Conservation (phyloP, 2,329 filamentous ascomycete species). For the Xylaria sp. region DNA sequence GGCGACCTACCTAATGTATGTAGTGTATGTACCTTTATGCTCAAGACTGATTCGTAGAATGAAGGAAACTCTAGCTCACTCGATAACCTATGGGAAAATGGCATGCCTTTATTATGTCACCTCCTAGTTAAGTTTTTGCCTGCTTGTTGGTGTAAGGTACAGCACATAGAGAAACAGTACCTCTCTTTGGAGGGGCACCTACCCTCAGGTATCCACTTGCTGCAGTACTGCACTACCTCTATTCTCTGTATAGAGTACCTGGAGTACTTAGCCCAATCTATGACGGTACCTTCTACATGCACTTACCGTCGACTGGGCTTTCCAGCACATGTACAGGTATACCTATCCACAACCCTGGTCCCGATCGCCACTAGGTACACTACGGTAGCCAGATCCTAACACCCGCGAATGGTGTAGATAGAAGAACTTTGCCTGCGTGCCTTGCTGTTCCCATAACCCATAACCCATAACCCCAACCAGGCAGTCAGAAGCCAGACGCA, state of each 20-base stretch:
- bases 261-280: conserved; percentile 1
- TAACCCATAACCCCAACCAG: conserved; percentile 13
- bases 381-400: conserved; percentile 30
- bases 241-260: conserved; percentile 10
- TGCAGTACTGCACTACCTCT: background rate
- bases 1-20: background rate
- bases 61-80: background rate
- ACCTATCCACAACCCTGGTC: conserved; percentile 33
- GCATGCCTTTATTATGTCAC: background rate
- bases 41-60: background rate
- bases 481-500: conserved; percentile 16
- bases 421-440: conserved; percentile 23
- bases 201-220: background rate
- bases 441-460: conserved; percentile 17
- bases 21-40: background rate
- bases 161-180: background rate
- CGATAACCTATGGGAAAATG: background rate
- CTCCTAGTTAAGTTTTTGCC: background rate
- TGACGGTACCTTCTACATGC: background rate
- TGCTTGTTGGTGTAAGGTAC: conserved; percentile 6
- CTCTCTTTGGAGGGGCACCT: background rate
- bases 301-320: background rate
- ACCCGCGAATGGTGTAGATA: conserved; percentile 18
- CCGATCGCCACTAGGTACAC: conserved; percentile 40
- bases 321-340: conserved; percentile 4